Percentiles rank a stretch among this genome's conserved stretches.
These are phyloP conservation scores for Podospora pseudopauciseta DNA, from an alignment of 495 filamentous ascomycete species.

Conservation along the genomic window DNA sequence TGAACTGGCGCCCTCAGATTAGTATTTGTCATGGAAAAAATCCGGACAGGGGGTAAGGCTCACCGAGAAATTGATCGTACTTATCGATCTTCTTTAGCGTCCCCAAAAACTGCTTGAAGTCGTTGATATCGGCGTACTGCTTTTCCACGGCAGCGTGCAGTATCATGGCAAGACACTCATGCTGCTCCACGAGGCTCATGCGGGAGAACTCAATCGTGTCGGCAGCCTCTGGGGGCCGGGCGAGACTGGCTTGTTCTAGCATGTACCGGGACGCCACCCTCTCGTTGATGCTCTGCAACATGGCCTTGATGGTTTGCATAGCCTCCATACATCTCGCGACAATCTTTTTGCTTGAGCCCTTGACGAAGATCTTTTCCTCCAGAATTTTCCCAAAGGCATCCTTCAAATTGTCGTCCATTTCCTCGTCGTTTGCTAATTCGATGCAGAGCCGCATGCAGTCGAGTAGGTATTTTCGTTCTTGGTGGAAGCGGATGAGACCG, in stretches of 20 bases:
- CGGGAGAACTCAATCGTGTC: slow-evolving; percentile 74
- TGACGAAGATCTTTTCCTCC: slow-evolving; percentile 37
- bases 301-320: slow-evolving; percentile 69
- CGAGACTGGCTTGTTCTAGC: slow-evolving; percentile 55
- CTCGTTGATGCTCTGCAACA: slow-evolving; percentile 68
- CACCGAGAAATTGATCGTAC: slow-evolving; percentile 58
- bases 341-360: slow-evolving; percentile 40
- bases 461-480: slow-evolving; percentile 69
- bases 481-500: slow-evolving; percentile 81
- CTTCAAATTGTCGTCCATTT: slow-evolving; percentile 36
- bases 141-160: slow-evolving; percentile 72
- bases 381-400: slow-evolving; percentile 39
- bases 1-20: slow-evolving; percentile 56
- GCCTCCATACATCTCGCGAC: slow-evolving; percentile 64
- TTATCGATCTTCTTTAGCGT: slow-evolving; percentile 64
- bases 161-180: slow-evolving; percentile 79
- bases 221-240: slow-evolving; percentile 60
- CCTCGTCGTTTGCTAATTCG: slow-evolving; percentile 57
- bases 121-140: slow-evolving; percentile 60
- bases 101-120: slow-evolving; percentile 66
- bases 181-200: slow-evolving; percentile 71
- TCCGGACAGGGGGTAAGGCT: neutral
- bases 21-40: neutral
- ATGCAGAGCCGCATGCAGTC: slow-evolving; percentile 77
- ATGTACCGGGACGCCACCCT: slow-evolving; percentile 66